phyloP scores from a whole-genome alignment of 1,139 yeast genomes.

The Kodamaea sp. region DNA sequence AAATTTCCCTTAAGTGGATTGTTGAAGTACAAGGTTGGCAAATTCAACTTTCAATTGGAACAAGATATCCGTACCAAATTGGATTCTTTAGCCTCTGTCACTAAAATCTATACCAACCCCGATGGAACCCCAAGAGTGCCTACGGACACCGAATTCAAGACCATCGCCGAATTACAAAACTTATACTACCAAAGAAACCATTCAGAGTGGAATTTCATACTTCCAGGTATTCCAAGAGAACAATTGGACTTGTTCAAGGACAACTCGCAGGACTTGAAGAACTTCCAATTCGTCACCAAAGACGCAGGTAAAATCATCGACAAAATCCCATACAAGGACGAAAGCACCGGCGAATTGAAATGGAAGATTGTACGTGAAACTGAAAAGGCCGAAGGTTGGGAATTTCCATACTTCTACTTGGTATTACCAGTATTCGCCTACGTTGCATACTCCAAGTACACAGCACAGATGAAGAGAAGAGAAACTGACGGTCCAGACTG shows the following conservation, averaged over 20 bases:
- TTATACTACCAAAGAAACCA: slow-evolving; percentile 62
- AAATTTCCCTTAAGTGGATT: slow-evolving; percentile 43
- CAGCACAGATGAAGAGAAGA: slow-evolving; percentile 46
- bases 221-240: slow-evolving; percentile 54
- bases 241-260: slow-evolving; percentile 61
- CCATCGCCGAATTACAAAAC: slow-evolving; percentile 70
- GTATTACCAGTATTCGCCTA: slow-evolving; percentile 62
- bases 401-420: slow-evolving; percentile 68
- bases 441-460: slow-evolving; percentile 47
- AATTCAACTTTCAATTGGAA: slow-evolving; percentile 45
- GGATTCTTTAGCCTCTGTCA: slow-evolving; percentile 54
- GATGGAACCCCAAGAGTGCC: slow-evolving; percentile 80
- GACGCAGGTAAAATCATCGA: slow-evolving; percentile 73
- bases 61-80: slow-evolving; percentile 45
- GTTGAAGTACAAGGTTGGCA: slow-evolving; percentile 39
- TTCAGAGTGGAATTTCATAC: slow-evolving; percentile 59
- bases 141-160: slow-evolving; percentile 68
- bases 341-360: slow-evolving; percentile 72
- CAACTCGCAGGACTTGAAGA: slow-evolving; percentile 63
- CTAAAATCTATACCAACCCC: slow-evolving; percentile 67
- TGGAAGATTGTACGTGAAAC: slow-evolving; percentile 81
- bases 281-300: slow-evolving; percentile 61
- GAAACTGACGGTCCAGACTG: slow-evolving; percentile 60
- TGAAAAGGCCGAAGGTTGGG: slow-evolving; percentile 85
- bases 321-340: slow-evolving; percentile 82